Conservation (phyloP, 2,329 filamentous ascomycete genomes). For the Clonostachys sp. region DNA sequence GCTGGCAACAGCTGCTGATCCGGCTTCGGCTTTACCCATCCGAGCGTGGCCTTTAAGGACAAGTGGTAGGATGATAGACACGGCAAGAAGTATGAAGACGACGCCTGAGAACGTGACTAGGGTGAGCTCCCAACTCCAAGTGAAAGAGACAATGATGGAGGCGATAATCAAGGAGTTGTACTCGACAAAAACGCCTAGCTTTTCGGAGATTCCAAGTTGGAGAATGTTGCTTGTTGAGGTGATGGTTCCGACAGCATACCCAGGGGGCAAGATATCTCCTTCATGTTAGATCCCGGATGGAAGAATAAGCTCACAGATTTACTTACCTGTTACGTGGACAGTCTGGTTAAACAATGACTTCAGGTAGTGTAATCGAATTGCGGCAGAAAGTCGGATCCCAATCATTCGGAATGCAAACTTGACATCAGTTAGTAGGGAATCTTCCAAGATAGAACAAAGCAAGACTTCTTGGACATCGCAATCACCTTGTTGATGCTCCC, state of each 20-base stretch:
- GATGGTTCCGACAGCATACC: constrained; percentile 58
- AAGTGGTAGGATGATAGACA: constrained; percentile 46
- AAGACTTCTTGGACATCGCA: too few species aligned
- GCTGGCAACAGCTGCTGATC: constrained; percentile 54
- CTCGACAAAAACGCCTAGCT: constrained; percentile 55
- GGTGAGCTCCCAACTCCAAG: constrained; percentile 53
- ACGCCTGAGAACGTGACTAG: constrained; percentile 54
- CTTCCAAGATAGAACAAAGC: too few species aligned
- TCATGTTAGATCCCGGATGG: too few species aligned
- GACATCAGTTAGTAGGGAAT: not conserved
- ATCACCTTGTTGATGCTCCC: constrained; percentile 55
- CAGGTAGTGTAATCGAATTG: constrained; percentile 60
- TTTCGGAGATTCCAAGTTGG: constrained; percentile 62
- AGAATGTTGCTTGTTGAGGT: constrained; percentile 59
- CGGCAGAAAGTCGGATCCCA: constrained; percentile 56
- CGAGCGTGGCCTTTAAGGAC: constrained; percentile 46
- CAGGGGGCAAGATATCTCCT: constrained; percentile 55
- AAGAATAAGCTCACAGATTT: too few species aligned
- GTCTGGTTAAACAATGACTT: constrained; percentile 59
- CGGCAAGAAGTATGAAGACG: constrained; percentile 46
- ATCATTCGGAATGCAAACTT: constrained; percentile 58
- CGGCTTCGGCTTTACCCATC: constrained; percentile 40
- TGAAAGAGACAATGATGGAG: constrained; percentile 50
- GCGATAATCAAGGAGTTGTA: constrained; percentile 46
- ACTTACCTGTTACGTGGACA: constrained; percentile 45